phyloP scores from a whole-genome alignment of 495 filamentous ascomycete genomes.

The Xylaria scruposa region DNA sequence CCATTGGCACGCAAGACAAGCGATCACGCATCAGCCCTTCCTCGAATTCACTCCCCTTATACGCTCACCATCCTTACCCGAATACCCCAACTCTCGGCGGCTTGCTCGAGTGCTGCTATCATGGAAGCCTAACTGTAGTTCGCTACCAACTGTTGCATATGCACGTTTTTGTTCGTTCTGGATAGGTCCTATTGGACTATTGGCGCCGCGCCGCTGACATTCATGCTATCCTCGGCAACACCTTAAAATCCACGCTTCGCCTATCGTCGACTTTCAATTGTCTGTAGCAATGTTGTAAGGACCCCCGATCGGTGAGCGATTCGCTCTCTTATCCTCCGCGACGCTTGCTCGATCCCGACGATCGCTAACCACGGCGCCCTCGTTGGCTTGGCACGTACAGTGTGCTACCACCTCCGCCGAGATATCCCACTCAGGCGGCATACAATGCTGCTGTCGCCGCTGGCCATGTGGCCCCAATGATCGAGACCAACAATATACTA shows the following conservation, averaged over 20 bases:
- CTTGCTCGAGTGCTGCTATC: neutral
- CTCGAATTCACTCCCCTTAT: neutral
- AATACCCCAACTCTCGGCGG: neutral
- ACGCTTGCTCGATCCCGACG: neutral
- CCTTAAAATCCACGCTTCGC: neutral
- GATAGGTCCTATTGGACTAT: neutral
- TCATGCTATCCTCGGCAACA: neutral
- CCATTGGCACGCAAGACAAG: neutral
- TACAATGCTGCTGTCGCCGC: conserved; percentile 70
- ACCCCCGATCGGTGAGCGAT: neutral
- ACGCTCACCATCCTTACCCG: neutral
- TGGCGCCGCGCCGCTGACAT: neutral
- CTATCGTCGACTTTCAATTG: neutral
- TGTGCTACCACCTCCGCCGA: conserved; percentile 83
- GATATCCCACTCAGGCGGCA: conserved; percentile 72
- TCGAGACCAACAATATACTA: conserved; percentile 92
- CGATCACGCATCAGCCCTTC: neutral
- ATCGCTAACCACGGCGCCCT: conserved; percentile 24
- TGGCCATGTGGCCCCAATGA: conserved; percentile 69
- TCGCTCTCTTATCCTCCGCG: neutral
- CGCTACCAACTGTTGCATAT: conserved; percentile 1
- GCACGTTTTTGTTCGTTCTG: conserved; percentile 3
- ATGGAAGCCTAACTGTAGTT: neutral
- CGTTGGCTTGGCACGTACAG: conserved; percentile 48
- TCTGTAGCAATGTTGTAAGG: conserved; percentile 39